Evolutionary conservation across 306 rosid genomes (phyloP).

Genomic region (Prunus davidiana): DNA sequence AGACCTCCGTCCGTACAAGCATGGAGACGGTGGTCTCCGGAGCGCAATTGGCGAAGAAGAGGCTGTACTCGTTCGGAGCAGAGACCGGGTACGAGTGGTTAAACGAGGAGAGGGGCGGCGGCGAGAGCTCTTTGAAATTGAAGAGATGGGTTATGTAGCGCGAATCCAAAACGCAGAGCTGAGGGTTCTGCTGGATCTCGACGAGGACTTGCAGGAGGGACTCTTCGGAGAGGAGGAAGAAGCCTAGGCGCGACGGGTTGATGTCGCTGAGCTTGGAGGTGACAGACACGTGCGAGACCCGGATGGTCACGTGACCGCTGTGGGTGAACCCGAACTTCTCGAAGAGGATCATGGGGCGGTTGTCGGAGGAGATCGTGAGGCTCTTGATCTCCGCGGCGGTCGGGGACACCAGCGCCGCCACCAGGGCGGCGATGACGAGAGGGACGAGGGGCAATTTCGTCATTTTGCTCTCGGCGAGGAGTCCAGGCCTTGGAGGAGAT

Average conservation of each 20-base stretch:
- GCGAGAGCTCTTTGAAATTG: constrained; percentile 70
- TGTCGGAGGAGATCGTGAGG: constrained; percentile 60
- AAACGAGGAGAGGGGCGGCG: constrained; percentile 59
- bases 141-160: constrained; percentile 44
- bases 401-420: constrained; percentile 15
- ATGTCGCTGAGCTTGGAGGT: constrained; percentile 11
- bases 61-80: constrained; percentile 66
- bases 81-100: constrained; percentile 45
- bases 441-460: constrained; percentile 31
- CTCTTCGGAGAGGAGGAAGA: constrained; percentile 83
- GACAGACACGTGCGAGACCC: constrained; percentile 53
- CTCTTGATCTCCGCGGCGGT: constrained; percentile 76
- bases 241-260: constrained; percentile 62
- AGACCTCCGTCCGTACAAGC: constrained; percentile 67
- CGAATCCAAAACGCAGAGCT: constrained; percentile 71
- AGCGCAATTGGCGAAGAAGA: constrained; percentile 79
- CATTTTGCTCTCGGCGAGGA: constrained; percentile 30
- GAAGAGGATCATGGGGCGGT: constrained; percentile 71
- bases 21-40: constrained; percentile 65
- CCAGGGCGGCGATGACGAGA: constrained; percentile 28
- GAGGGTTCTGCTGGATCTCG: constrained; percentile 78
- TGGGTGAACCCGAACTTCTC: constrained; percentile 92
- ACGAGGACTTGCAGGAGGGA: constrained; percentile 71
- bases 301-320: constrained; percentile 56
- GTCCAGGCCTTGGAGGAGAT: background rate